Conservation (phyloP, 768 basidiomycete species). For the Mycena rebaudengoi region DNA sequence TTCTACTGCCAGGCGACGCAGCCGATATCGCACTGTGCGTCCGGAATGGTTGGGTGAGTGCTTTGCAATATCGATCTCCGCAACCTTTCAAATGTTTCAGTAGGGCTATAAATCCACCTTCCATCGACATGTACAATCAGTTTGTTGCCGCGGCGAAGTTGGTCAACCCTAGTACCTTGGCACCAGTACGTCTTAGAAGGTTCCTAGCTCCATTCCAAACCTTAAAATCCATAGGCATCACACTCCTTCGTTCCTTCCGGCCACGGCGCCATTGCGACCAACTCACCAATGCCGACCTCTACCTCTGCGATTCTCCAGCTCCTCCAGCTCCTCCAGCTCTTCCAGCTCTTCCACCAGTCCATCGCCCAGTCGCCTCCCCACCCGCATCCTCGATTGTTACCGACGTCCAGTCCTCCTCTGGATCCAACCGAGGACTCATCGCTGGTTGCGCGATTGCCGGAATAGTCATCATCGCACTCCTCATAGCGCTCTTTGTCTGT, state of each 20-base stretch:
- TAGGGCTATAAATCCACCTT: slow-evolving; percentile 49
- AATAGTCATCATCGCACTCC: slow-evolving; percentile 15
- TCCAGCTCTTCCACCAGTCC: slow-evolving; percentile 9
- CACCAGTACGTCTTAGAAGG: slow-evolving; percentile 31
- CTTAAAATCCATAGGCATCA: slow-evolving; percentile 29
- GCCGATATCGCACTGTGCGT: slow-evolving; percentile 46
- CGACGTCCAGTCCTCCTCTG: neutral
- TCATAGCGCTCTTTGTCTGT: slow-evolving; percentile 14
- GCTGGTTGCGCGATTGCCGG: slow-evolving; percentile 34
- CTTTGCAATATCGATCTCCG: neutral
- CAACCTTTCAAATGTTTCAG: neutral
- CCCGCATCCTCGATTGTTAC: neutral
- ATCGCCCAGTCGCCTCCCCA: neutral
- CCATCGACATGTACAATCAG: slow-evolving; percentile 31
- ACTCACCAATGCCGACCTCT: slow-evolving; percentile 23
- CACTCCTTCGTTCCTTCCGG: slow-evolving; percentile 38
- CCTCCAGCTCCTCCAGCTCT: neutral
- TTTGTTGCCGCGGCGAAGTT: slow-evolving; percentile 39
- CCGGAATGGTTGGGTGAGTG: slow-evolving; percentile 52
- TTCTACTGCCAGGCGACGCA: slow-evolving; percentile 46
- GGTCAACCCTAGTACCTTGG: slow-evolving; percentile 33
- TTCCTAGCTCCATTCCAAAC: neutral
- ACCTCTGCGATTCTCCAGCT: neutral
- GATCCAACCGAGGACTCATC: slow-evolving; percentile 24
- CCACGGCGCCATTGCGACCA: slow-evolving; percentile 45